Conservation (phyloP, 192 early-diverging fungal genomes). For the Dissophora globulifera region DNA sequence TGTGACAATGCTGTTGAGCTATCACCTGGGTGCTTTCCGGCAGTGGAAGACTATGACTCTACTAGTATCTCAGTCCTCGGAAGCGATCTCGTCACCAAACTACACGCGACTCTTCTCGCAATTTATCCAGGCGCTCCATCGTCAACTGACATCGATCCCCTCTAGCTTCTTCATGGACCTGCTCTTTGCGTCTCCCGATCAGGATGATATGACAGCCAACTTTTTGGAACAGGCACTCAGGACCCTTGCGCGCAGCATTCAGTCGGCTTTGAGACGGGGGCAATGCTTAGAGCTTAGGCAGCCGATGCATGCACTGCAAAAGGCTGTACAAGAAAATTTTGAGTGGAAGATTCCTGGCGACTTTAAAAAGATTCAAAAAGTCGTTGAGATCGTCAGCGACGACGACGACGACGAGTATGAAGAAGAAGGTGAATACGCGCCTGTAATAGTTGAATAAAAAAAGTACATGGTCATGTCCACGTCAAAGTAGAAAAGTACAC, state of each 20-base stretch:
- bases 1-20: constrained; percentile 65
- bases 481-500: no score
- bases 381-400: constrained; percentile 29
- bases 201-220: constrained; percentile 35
- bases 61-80: constrained; percentile 52
- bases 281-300: constrained; percentile 46
- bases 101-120: constrained; percentile 11
- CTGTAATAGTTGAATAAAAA: constrained; percentile 70
- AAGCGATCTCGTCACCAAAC: constrained; percentile 14
- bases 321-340: constrained; percentile 65
- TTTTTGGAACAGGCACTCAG: constrained; percentile 39
- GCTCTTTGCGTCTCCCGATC: constrained; percentile 32
- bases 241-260: constrained; percentile 42
- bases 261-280: constrained; percentile 56
- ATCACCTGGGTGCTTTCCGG: constrained; percentile 46
- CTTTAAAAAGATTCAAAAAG: constrained; percentile 47
- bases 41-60: constrained; percentile 74
- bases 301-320: constrained; percentile 59
- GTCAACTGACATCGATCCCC: constrained; percentile 34
- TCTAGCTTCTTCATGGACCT: constrained; percentile 50
- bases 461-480: no score
- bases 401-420: constrained; percentile 60
- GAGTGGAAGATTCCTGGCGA: constrained; percentile 73
- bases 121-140: constrained; percentile 33
- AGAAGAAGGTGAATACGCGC: constrained; percentile 77